phyloP scores from a whole-genome alignment of 495 filamentous ascomycete species.

The Neurospora sp. region DNA sequence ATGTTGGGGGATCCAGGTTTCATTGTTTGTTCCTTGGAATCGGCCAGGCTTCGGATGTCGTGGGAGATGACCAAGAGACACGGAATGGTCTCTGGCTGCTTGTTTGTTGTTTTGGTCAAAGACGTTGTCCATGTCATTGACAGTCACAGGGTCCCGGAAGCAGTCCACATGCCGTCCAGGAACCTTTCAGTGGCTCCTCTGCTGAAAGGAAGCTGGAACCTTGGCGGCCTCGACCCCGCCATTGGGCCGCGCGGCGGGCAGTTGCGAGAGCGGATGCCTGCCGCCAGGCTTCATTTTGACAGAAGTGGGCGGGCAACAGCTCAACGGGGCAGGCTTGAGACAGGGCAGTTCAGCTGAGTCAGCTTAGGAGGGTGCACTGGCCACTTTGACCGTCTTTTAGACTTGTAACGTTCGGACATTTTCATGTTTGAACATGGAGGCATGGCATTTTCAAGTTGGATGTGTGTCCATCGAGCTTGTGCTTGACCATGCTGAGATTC shows the following conservation, averaged over 20 bases:
- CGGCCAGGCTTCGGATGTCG: neutral
- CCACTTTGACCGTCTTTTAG: neutral
- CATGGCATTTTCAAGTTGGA: neutral
- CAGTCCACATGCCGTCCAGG: neutral
- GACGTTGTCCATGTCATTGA: neutral
- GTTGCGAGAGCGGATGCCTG: neutral
- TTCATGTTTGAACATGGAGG: neutral
- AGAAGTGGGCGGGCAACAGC: neutral
- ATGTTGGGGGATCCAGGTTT: neutral
- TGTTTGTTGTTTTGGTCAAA: neutral
- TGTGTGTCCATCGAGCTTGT: neutral
- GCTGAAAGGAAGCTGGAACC: neutral
- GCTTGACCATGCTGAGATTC: neutral
- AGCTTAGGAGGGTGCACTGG: neutral
- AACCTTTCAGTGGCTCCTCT: neutral
- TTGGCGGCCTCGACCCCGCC: neutral
- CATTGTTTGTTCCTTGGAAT: neutral
- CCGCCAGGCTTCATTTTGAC: neutral
- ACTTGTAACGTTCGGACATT: neutral
- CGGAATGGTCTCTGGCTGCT: neutral
- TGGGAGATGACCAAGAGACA: neutral
- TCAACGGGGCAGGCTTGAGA: neutral
- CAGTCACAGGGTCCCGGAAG: neutral
- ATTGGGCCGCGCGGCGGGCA: neutral
- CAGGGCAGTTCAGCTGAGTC: neutral